phyloP scores from a whole-genome alignment of 306 rosid genomes.

The Lotus japonicus region DNA sequence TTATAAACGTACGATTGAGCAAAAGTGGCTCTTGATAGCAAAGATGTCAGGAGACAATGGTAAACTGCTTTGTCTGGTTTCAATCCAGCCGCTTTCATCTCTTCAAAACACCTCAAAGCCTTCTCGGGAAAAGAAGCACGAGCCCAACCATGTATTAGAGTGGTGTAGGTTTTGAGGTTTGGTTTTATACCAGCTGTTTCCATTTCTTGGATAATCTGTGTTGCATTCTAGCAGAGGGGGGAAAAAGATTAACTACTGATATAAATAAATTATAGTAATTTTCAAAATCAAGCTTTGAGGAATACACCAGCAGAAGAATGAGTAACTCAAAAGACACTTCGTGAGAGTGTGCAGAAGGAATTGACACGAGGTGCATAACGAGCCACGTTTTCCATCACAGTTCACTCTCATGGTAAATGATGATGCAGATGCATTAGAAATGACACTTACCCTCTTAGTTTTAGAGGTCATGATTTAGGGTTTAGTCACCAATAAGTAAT shows the following conservation, averaged over 20 bases:
- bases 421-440: neutral
- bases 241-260: neutral
- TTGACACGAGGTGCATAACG: neutral
- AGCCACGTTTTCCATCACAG: neutral
- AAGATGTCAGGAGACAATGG: slow-evolving; percentile 93
- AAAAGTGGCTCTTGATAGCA: slow-evolving; percentile 82
- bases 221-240: slow-evolving; percentile 55
- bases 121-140: slow-evolving; percentile 94
- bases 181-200: slow-evolving; percentile 71
- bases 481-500: neutral
- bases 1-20: slow-evolving; percentile 65
- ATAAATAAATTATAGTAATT: neutral
- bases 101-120: slow-evolving; percentile 73
- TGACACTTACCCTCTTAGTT: neutral
- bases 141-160: slow-evolving; percentile 89
- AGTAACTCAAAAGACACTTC: neutral
- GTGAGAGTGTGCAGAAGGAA: neutral
- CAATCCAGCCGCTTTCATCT: slow-evolving; percentile 76
- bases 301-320: neutral
- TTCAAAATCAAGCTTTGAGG: neutral
- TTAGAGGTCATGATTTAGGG: too few relatives aligned
- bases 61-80: slow-evolving; percentile 91
- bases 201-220: slow-evolving; percentile 66
- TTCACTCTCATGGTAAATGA: neutral
- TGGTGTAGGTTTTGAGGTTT: slow-evolving; percentile 83